Base-by-base conservation (phyloP, 208 protist genomes). In the Angomonas ambiguus region DNA sequence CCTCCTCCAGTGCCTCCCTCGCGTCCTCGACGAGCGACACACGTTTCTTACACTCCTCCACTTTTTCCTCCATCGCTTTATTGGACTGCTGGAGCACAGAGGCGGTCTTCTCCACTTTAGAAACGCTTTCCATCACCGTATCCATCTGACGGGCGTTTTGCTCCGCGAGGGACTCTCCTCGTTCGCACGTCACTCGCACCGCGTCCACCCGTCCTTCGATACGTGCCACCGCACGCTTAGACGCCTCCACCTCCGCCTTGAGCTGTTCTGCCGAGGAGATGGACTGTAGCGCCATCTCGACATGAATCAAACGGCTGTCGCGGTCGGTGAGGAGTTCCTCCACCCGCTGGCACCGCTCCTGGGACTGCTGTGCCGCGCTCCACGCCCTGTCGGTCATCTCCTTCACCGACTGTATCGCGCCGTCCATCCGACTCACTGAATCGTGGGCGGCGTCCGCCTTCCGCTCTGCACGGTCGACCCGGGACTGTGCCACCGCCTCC, bases 151-250 rank as follows among this genome's bases (percentile, higher is more conserved):
- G 66, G 2, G 51, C 58, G 1, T 58, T 65, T 22, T 67, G 67
- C 59, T 91, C 83, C 5, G 68, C 79, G 18, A 79, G 34, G 45
- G 74, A 69, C 63, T 87, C 82, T 8, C 69, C 70, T 2, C 85
- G 78, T 28, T 77, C 73, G 65, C 76, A 84, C 55, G 83, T 65
- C 0, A 67, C 69, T n/a, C 71, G 57, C 20, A 85, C 56, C 8
- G 78, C 78, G 35, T 84, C 82, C 63, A 92, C 67, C 48, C 73
- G 77, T 34, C 83, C 85, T 67, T 91, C 88, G 11, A 85, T 74
- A 5, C 83, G 84, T 5, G 56, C 69, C 1, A 77, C 67, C 24
- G 70, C 73, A 20, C 82, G 79, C 69, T 79, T 80, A 51, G 77
- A 83, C 24, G 73, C 78, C 74, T 89, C 87, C 48, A 94, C 75